Evolutionary conservation across 139 green algal genomes (phyloP).

Genomic region (Penium margaritaceum): DNA sequence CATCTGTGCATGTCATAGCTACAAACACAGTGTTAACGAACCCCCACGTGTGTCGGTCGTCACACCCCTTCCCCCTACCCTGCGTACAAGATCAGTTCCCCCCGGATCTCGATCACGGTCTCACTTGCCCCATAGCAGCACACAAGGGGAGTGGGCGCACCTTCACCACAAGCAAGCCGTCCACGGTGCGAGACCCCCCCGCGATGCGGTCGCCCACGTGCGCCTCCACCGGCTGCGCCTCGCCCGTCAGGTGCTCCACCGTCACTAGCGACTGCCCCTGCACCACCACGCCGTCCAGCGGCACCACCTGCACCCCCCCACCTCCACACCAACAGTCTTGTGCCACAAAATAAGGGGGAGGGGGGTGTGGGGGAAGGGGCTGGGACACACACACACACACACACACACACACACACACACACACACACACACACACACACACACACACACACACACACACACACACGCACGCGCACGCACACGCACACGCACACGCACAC

Average conservation of each 20-base stretch:
- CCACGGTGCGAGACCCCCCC: constrained; percentile 44
- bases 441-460: neutral
- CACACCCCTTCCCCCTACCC: too few relatives aligned
- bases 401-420: neutral
- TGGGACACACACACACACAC: neutral
- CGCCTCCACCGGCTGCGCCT: constrained; percentile 39
- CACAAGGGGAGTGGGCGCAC: too few relatives aligned
- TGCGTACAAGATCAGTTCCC: too few relatives aligned
- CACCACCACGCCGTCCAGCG: constrained; percentile 48
- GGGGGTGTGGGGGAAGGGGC: neutral
- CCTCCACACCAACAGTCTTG: too few relatives aligned
- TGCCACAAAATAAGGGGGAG: too few relatives aligned
- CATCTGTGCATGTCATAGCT: too few relatives aligned
- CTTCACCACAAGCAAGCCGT: constrained; percentile 48
- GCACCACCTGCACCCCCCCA: constrained; percentile 29
- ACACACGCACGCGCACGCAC: neutral
- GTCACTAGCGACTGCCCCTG: constrained; percentile 34
- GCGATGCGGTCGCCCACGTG: constrained; percentile 46
- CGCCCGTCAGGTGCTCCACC: constrained; percentile 54
- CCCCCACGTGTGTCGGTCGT: too few relatives aligned
- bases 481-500: neutral
- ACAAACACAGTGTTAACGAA: too few relatives aligned
- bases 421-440: neutral
- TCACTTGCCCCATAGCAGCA: too few relatives aligned
- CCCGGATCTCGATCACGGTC: too few relatives aligned